Base-by-base conservation (phyloP, 176 grass and related monocot genomes). In the Ananas comosus region DNA sequence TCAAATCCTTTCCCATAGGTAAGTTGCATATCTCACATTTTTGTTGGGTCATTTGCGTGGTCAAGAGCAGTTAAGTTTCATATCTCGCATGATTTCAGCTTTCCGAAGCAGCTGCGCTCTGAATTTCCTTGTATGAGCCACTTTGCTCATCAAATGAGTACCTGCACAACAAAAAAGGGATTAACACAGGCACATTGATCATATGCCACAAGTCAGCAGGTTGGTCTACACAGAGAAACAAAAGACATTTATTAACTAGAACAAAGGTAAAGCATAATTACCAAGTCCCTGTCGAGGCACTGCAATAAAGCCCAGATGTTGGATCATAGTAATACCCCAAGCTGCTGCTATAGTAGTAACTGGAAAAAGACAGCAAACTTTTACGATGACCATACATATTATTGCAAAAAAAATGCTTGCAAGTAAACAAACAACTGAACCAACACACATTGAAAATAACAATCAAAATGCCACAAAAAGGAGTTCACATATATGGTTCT, bases 281-380 rank as follows among this genome's bases (percentile, higher is more conserved):
- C 94, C 89, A 99, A 33, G 48, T 86, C 68, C 94, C 86, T 25
- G 94, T 90, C 51, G 89, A 81, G 76, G 84, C 89, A 82, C 71
- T 85, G 53, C 87, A 89, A 74, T 99, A 93, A 79, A 80, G 79
- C 63, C 89, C 84, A 57, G 82, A 81, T 51, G 75, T 66, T 66
- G 89, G 64, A 73, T 99, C 89, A 67, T 90, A 99, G 75, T 93
- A 99, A 78, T 93, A 99, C 64, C 87, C 89, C 74, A 82, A 83
- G 48, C 75, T 99, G 71, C 82, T 93, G 69, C 84, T 99, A 69
- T 93, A 99, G 78, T 91, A 99, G 79, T 88, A 99, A 68, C 94
- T 93, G 71, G 53, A 90, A 54, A 18, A 48, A 69, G 80, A 71
- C 17, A 57, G 13, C 16, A 25, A 19, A 10, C 63, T 1, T 21